Base-by-base conservation (phyloP, 2,329 filamentous ascomycete genomes). In the Capronia epimyces region DNA sequence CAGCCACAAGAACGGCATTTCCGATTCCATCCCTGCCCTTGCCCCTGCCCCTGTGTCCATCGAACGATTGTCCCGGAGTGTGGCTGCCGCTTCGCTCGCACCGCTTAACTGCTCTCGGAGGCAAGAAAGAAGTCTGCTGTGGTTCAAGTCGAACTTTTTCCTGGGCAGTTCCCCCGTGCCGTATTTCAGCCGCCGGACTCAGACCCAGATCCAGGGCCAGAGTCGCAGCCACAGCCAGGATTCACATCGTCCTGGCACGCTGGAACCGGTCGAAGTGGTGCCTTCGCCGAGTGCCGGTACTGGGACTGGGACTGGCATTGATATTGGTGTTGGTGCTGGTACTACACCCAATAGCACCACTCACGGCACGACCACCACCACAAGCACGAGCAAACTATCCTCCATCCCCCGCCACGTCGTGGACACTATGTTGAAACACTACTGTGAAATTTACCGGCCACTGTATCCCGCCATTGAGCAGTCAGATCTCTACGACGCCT, bases 391-490 rank as follows among this genome's bases (percentile, higher is more conserved):
- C 16, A 37, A 34, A 12, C 22, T 53, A 12, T 53, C 51, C 6
- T 53, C 51, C 3, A 50, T 53, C 21, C 51, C 51, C 29, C 41
- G 42, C 22, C 51, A 50, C 37, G 51, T 37, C 12, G 43, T 53
- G 9, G 46, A 53, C 39, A 29, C 46, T 5, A 46, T 53, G 51
- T 32, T 53, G 46, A 53, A 53, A 39, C 46, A 53, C 27, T 53
- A 53, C 37, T 53, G 51, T 34, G 46, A 50, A 36, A 53, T 34
- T 1, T 53, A 53, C 18, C 51, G 42, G 18, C 51, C 51, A 16
- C 25, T 41, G 20, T 53, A 53, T 25, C 51, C 51, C 2, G 22
- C 51, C 12, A 43, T 53, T 15, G 51, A 37, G n/a, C 45, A 53
- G 24, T 21, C 24, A 16, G 46, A 53, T 21, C 36, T 53, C 10